phyloP scores from a whole-genome alignment of 305 asterid species.

The Plantago lanceolata region DNA sequence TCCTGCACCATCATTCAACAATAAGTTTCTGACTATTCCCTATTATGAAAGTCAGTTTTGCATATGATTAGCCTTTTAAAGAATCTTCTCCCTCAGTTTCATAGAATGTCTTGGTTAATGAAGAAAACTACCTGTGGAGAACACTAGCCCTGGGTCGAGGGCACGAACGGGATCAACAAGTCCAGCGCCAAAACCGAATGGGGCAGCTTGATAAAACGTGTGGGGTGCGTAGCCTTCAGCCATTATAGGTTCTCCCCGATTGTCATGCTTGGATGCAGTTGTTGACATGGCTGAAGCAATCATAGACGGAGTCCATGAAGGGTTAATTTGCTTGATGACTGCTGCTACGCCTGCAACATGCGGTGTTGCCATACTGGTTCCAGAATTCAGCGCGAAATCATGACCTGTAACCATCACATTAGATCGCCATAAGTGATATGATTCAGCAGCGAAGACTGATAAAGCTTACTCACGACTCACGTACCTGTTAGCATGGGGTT shows the following conservation, averaged over 20 bases:
- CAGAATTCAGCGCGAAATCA: conserved; percentile 65
- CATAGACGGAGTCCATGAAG: conserved; percentile 84
- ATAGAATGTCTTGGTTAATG: too few species aligned
- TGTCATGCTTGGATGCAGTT: conserved; percentile 66
- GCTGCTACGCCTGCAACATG: conserved; percentile 89
- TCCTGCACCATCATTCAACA: conserved; percentile 44
- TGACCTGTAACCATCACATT: conserved; percentile 37
- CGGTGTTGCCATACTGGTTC: conserved; percentile 97
- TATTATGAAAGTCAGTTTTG: too few species aligned
- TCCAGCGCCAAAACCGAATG: conserved; percentile 88
- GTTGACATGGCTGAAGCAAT: conserved; percentile 92
- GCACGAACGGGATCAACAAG: conserved; percentile 68
- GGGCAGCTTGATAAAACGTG: conserved; percentile 58
- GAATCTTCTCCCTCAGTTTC: too few species aligned
- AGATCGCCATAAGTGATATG: conserved; percentile 1
- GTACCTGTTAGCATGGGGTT: conserved; percentile 67
- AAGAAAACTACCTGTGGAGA: conserved; percentile 47
- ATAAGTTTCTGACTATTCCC: too few species aligned
- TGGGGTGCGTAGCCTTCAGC: conserved; percentile 65
- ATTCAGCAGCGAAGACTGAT: background rate
- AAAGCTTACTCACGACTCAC: background rate
- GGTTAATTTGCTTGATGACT: conserved; percentile 58
- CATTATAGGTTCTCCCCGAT: conserved; percentile 76
- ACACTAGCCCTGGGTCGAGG: conserved; percentile 73
- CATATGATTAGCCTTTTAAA: too few species aligned